Conservation (phyloP, 169 alveolate species). For the Cryptosporidium tyzzeri region DNA sequence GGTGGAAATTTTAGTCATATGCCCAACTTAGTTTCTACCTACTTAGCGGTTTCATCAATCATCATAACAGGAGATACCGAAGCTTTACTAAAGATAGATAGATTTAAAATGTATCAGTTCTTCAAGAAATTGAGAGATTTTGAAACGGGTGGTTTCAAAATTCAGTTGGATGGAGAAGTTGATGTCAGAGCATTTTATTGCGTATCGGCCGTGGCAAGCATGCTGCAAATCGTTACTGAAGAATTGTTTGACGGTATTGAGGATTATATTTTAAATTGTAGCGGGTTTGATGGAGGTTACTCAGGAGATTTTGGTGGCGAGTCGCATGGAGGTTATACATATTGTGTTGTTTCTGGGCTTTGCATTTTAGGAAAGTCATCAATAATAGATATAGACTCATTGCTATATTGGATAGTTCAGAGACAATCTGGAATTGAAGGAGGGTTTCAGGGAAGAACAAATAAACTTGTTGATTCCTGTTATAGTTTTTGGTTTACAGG, state of each 20-base stretch:
- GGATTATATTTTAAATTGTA: conserved; percentile 90
- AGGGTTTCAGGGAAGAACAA: conserved; percentile 97
- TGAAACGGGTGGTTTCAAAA: conserved; percentile 89
- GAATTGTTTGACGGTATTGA: conserved; percentile 89
- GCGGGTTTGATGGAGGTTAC: conserved; percentile 97
- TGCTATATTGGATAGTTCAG: conserved; percentile 88
- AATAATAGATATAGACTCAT: conserved; percentile 86
- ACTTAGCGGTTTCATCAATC: conserved; percentile 89
- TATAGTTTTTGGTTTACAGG: conserved; percentile 97
- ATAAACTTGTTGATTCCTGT: conserved; percentile 96
- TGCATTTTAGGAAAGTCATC: conserved; percentile 85
- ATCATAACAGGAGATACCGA: conserved; percentile 81
- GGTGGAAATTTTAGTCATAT: conserved; percentile 91
- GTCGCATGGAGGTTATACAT: conserved; percentile 98
- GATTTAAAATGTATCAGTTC: conserved; percentile 87
- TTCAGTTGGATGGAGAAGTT: conserved; percentile 94
- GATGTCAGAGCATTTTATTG: conserved; percentile 96
- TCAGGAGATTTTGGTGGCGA: conserved; percentile 94
- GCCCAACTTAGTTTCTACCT: conserved; percentile 93
- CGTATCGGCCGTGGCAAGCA: conserved; percentile 91
- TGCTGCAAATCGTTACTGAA: conserved; percentile 89
- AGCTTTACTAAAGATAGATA: conserved; percentile 87
- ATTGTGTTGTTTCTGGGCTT: conserved; percentile 96
- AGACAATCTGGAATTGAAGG: conserved; percentile 93
- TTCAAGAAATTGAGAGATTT: conserved; percentile 86